Base-by-base conservation (phyloP, 495 filamentous ascomycete species). In the Xylaria castorea region DNA sequence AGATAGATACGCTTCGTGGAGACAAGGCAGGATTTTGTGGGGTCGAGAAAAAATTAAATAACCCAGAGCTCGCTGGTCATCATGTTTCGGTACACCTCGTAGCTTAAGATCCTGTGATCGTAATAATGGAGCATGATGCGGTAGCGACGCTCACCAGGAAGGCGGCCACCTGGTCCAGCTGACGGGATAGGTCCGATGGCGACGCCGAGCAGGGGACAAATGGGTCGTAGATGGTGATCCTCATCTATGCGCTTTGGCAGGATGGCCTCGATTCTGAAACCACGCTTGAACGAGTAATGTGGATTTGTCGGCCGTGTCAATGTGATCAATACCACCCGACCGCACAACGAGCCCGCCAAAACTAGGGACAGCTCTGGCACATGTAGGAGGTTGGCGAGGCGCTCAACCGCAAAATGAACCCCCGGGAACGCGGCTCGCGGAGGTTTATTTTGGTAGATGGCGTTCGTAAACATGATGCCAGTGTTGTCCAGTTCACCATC, bases 281-380 rank as follows among this genome's bases (percentile, higher is more conserved):
- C 82, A n/a, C 79, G 77, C 25, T 75, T 58, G 44, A 74, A 74
- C 18, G 66, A 73, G 27, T 76, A 38, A 8, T 75, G 14, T 9
- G 57, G 55, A 16, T 78, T 74, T n/a, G 60, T 71, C 12, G 82
- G 76, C 51, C 83, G 81, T 3, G 93, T 95, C 36, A 95, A 83
- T 1, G 91, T 89, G 46, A 97, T 82, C 3, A 98, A 82, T 1
- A 88, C 92, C 12, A 91, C 93, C 12, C 92, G 88, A 20, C 96
- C 96, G 65, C 86, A 88, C 58, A 93, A 88, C 5, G 91, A 91
- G 8, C 89, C 95, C 0, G 91, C 87, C 11, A 95, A 82, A 5
- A 97, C 88, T 38, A 98, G 83, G 7, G 89, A 92, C 22, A 97
- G 85, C 71, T 96, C 92, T 0, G 93, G 92, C 34, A 98, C 88